Evolutionary conservation across 257 asterid genomes (phyloP).

Genomic region (Asclepias syriaca): DNA sequence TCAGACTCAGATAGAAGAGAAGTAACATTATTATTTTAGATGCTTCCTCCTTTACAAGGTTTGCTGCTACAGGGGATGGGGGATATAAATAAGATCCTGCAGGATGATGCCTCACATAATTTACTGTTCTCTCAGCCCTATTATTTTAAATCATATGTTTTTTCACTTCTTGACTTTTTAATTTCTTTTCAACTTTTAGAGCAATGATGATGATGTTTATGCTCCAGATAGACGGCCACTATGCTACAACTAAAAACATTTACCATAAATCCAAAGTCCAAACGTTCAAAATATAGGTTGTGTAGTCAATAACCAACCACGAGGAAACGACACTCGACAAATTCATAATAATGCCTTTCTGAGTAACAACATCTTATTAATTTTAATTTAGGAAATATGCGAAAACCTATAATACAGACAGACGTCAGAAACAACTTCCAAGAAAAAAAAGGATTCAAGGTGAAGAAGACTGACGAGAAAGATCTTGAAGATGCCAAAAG

Average conservation of each 20-base stretch:
- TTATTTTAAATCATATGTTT: background rate
- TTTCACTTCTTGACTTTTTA: background rate
- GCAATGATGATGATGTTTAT: no score
- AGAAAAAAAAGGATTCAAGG: constrained; percentile 4
- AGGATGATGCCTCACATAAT: background rate
- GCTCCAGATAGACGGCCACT: no score
- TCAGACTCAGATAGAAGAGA: background rate
- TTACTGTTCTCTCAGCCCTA: background rate
- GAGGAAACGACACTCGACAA: no score
- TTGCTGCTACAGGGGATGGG: background rate
- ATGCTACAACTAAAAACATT: no score
- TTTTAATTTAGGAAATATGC: no score
- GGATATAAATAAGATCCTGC: background rate
- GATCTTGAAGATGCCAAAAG: constrained; percentile 43
- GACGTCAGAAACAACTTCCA: no score
- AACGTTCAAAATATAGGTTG: no score
- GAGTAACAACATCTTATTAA: background rate
- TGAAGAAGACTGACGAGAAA: constrained; percentile 18
- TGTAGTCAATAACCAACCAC: no score
- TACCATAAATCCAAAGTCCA: no score
- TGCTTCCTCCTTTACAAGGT: background rate
- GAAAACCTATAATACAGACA: background rate
- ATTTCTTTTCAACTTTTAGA: no score
- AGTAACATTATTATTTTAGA: background rate
- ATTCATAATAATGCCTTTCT: no score